Evolutionary conservation across 2,329 filamentous ascomycete species (phyloP), one percentile per base, ranked within the genome.

Genomic region (Ploettnerulaceae sp.): DNA sequence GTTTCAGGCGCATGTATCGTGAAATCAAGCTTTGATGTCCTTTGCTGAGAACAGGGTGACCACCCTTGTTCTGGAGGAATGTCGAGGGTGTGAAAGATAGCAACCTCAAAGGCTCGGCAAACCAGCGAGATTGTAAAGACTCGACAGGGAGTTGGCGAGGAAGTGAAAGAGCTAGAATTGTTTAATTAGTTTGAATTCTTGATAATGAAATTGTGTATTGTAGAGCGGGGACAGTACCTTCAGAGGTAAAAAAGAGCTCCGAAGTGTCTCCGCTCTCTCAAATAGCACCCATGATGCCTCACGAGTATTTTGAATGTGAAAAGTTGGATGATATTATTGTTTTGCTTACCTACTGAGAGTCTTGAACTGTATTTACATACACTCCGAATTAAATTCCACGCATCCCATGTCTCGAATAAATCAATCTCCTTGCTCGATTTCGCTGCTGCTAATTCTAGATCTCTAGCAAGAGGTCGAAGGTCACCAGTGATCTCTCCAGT

Each of bases 381-480:
- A 43, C 82, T 84, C 43, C 93, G 79, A 60, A 98, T 85, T 17
- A 84, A 75, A 64, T 98, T 84, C 93, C 93, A 98, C 1, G 86
- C 84, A 67, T 97, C 90, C 94, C 94, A 98, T 2, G 83, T 76
- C 43, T 82, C 82, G 66, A 88, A 93, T 0, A 86, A 66, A 59
- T 91, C 84, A 50, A 83, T 70, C 17, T 80, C 74, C 28, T 53
- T 54, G 24, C 71, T 69, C 5, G 60, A 58, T 25, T 66, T 55
- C 4, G 66, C 52, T 21, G 65, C 51, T 24, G 26, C 8, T 39
- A 66, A 57, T 65, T 43, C 44, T 45, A 55, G n/a, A 49, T 57
- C 37, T 56, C 56, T 60, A 21, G 63, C 59, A 47, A 61, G 60
- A 38, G 57, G 57, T 42, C 48, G 45, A 37, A 60, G 48, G 42